A percentile compares a stretch with the other conserved stretches of the same genome.
Evolutionary conservation across 495 filamentous ascomycete genomes (phyloP).

Genomic region (Aspergillus sparsus): DNA sequence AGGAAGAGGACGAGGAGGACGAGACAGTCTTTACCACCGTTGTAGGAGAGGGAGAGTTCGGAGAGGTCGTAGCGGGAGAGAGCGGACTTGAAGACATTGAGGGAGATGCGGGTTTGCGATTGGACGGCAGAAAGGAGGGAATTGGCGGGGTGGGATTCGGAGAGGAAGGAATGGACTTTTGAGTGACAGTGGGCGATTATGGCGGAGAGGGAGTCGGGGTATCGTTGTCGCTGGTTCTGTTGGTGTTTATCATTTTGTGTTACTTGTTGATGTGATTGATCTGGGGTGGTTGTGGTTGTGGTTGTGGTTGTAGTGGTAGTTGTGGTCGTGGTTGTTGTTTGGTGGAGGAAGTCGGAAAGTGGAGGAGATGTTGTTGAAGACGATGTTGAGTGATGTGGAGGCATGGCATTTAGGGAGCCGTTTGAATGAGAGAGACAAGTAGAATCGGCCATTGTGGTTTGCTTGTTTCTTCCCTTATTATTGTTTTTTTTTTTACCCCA

Average conservation of each 20-base stretch:
- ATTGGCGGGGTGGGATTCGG: constrained; percentile 54
- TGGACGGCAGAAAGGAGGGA: constrained; percentile 65
- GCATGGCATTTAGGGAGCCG: not conserved
- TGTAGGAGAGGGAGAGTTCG: constrained; percentile 89
- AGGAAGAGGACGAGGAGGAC: constrained; percentile 90
- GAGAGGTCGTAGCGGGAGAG: constrained; percentile 70
- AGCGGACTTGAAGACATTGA: constrained; percentile 71
- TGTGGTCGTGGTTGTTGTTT: not conserved
- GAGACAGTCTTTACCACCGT: constrained; percentile 97
- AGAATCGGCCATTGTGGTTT: constrained; percentile 8
- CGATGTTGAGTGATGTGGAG: constrained; percentile 1
- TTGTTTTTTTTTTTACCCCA: not conserved
- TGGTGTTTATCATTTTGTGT: too few relatives aligned
- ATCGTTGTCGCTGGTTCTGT: not conserved
- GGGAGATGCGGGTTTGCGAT: constrained; percentile 65
- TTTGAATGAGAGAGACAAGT: constrained; percentile 5
- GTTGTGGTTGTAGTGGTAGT: not conserved
- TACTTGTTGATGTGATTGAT: not conserved
- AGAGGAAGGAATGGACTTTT: constrained; percentile 70
- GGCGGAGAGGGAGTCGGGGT: constrained; percentile 27
- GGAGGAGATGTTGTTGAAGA: constrained; percentile 6
- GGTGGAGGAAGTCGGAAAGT: not conserved
- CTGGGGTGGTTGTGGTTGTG: not conserved
- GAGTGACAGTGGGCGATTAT: constrained; percentile 63
- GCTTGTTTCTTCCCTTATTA: not conserved